Conservation (phyloP, 176 grass and related monocot species). For the Juncus inflexus region DNA sequence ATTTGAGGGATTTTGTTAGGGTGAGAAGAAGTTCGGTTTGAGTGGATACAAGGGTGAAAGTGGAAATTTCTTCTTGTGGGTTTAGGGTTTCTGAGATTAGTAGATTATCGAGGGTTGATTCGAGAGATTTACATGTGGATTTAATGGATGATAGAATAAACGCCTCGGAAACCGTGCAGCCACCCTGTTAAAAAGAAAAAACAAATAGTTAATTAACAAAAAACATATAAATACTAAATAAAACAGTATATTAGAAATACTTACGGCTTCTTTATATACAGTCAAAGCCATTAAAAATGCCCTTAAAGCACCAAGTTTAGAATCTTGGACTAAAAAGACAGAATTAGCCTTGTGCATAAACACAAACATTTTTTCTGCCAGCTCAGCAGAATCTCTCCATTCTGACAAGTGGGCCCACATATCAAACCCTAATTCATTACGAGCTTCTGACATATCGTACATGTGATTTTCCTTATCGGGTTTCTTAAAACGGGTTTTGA, state of each 20-base stretch:
- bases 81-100: slow-evolving; percentile 33
- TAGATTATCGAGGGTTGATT: slow-evolving; percentile 47
- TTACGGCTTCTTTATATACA: slow-evolving; percentile 73
- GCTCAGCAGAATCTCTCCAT: slow-evolving; percentile 49
- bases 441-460: slow-evolving; percentile 49
- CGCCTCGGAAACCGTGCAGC: slow-evolving; percentile 37
- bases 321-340: slow-evolving; percentile 45
- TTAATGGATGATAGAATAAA: slow-evolving; percentile 37
- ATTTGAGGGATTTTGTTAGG: slow-evolving; percentile 38
- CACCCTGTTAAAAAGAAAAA: slow-evolving; percentile 10
- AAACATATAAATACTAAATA: not conserved
- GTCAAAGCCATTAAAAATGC: slow-evolving; percentile 60
- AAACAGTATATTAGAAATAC: slow-evolving; percentile 12
- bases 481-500: slow-evolving; percentile 40
- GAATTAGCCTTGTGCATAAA: slow-evolving; percentile 60
- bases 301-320: slow-evolving; percentile 58
- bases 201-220: slow-evolving; percentile 1
- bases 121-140: slow-evolving; percentile 53
- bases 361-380: slow-evolving; percentile 60
- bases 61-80: slow-evolving; percentile 36
- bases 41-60: slow-evolving; percentile 44
- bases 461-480: slow-evolving; percentile 28
- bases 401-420: slow-evolving; percentile 62
- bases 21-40: slow-evolving; percentile 67
- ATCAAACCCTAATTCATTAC: slow-evolving; percentile 54